Percentiles rank a stretch among this genome's conserved stretches.
Conservation (phyloP, 1,139 yeast genomes). For the Kluyveromyces sp. region DNA sequence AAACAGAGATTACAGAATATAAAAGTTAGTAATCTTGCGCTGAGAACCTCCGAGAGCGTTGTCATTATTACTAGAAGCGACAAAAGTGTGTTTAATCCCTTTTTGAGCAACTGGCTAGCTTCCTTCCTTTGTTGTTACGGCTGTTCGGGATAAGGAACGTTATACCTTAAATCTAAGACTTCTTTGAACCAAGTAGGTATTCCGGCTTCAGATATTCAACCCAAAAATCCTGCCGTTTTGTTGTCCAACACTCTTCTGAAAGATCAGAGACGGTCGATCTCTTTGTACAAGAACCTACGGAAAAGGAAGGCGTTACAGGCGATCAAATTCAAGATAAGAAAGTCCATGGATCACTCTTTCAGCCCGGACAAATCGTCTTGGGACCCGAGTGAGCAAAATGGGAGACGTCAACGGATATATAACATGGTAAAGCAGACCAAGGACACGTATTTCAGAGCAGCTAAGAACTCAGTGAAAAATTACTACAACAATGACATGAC, state of each 20-base stretch:
- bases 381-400: slow-evolving; percentile 4
- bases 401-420: slow-evolving; percentile 30
- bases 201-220: not conserved
- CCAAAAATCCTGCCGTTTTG: slow-evolving; percentile 9
- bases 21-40: no score
- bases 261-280: slow-evolving; percentile 6
- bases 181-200: not conserved
- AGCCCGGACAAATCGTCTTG: not conserved
- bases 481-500: slow-evolving; percentile 18
- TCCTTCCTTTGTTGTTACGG: no score
- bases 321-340: not conserved
- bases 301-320: slow-evolving; percentile 1
- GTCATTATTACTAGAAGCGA: no score
- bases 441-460: slow-evolving; percentile 50
- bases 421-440: slow-evolving; percentile 52
- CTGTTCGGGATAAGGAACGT: no score
- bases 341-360: slow-evolving; percentile 2
- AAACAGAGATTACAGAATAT: no score
- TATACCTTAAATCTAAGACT: no score
- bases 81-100: no score
- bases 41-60: no score
- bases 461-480: slow-evolving; percentile 12
- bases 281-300: slow-evolving; percentile 8
- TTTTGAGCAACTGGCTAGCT: no score
- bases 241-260: slow-evolving; percentile 2